Evolutionary conservation across 2,329 filamentous ascomycete genomes (phyloP), one percentile per base, ranked within the genome.

Genomic region (Purpureocillium takamizusanense): DNA sequence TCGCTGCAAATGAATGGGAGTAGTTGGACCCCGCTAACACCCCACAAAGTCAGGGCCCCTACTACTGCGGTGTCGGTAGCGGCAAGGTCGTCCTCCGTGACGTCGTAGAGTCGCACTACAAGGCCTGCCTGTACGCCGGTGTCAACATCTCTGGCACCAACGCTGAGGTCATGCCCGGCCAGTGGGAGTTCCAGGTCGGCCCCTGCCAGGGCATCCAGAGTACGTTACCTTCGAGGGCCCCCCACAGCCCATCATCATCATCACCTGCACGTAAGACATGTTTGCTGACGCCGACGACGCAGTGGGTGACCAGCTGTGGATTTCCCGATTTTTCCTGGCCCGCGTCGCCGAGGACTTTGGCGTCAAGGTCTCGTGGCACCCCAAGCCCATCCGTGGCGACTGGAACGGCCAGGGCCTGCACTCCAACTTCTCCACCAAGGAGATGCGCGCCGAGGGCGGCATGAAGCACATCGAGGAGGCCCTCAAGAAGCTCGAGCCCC

Each of bases 81-180:
- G 88, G 89, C 71, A 94, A 92, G 76, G 92, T 97, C 57, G 92
- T 94, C 68, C 90, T 89, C 81, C 83, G 90, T 72, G 90, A 98
- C 61, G 90, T 98, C 46, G 89, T 98, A 51, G 90, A 97, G 72
- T 59, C 61, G 2, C 63, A 66, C 54, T 70, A 70, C 60, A 70
- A 70, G 59, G 65, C 65, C 43, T 95, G 77, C 74, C 62, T 97
- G 65, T 95, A 87, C 63, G 79, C 90, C 44, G 83, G 84, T 43
- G 76, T 98, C 67, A 81, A 89, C 64, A 97, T 98, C 66, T 95
- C 89, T 18, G 92, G 92, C 58, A 97, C 92, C 71, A 98, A 98
- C 67, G 92, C 92, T 50, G 92, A 98, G 76, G 92, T 98, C 58
- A 45, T 47, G 40, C 38, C 38, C 47, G 88, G 85, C 44, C 90